Percentiles rank a stretch among this genome's conserved stretches.
phyloP scores from a whole-genome alignment of 495 filamentous ascomycete genomes.

The Penicillium flavigenum region DNA sequence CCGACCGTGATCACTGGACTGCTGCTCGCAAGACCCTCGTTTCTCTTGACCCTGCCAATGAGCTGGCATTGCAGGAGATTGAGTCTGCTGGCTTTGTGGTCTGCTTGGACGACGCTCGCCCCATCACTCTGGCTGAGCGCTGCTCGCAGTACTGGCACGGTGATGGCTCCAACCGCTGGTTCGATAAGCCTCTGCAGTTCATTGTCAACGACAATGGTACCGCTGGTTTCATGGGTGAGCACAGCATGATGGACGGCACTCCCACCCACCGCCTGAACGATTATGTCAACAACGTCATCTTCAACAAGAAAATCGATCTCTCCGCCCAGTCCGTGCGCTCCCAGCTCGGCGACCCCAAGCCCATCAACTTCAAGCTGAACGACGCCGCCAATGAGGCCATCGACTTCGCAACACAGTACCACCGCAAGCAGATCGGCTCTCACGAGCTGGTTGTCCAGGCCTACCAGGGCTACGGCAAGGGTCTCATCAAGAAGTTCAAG shows the following conservation, averaged over 20 bases:
- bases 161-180: slow-evolving; percentile 94
- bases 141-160: slow-evolving; percentile 98
- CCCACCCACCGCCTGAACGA: slow-evolving; percentile 96
- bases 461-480: slow-evolving; percentile 97
- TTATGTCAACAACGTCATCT: slow-evolving; percentile 84
- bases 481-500: slow-evolving; percentile 98
- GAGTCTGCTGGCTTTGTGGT: slow-evolving; percentile 90
- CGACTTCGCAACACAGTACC: slow-evolving; percentile 70
- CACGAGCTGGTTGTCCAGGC: slow-evolving; percentile 93
- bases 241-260: slow-evolving; percentile 99
- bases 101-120: slow-evolving; percentile 90
- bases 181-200: slow-evolving; percentile 97
- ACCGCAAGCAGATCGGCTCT: slow-evolving; percentile 71
- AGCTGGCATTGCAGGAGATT: slow-evolving; percentile 71
- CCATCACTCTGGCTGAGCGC: slow-evolving; percentile 93
- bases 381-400: slow-evolving; percentile 71
- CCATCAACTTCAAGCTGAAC: slow-evolving; percentile 74
- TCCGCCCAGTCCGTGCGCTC: slow-evolving; percentile 72
- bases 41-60: slow-evolving; percentile 71
- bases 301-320: slow-evolving; percentile 87
- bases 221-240: slow-evolving; percentile 96
- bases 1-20: slow-evolving; percentile 93
- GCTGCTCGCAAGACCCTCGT: slow-evolving; percentile 78
- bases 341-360: slow-evolving; percentile 74
- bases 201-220: slow-evolving; percentile 98